These are phyloP conservation scores for Pestalotiopsis sp. DNA, from an alignment of 2,329 filamentous ascomycete species.

Conservation along the genomic window DNA sequence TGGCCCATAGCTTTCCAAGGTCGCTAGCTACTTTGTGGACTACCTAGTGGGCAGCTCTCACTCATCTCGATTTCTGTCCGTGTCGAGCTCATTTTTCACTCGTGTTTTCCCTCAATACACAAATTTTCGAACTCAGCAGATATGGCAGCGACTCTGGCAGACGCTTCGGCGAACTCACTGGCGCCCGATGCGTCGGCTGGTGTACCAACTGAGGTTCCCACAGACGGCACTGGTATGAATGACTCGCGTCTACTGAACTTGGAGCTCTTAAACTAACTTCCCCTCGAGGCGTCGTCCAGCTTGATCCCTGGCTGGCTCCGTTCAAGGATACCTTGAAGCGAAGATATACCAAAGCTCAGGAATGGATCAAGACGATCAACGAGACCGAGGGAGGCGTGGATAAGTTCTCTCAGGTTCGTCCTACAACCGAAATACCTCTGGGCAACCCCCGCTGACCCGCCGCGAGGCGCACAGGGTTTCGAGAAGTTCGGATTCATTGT, in stretches of 20 bases:
- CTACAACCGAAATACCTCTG: background rate
- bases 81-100: background rate
- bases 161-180: conserved; percentile 48
- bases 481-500: conserved; percentile 88
- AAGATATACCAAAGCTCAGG: conserved; percentile 76
- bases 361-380: conserved; percentile 85
- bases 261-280: conserved; percentile 16
- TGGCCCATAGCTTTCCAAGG: conserved; percentile 3
- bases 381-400: conserved; percentile 85
- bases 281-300: conserved; percentile 72
- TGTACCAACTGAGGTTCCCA: conserved; percentile 55
- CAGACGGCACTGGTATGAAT: conserved; percentile 70
- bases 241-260: background rate
- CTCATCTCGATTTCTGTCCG: background rate
- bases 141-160: conserved; percentile 24
- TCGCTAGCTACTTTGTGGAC: background rate
- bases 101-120: background rate
- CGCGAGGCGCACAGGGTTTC: conserved; percentile 61
- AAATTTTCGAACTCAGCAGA: background rate
- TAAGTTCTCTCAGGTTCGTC: conserved; percentile 79
- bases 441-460: background rate
- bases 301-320: conserved; percentile 88
- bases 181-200: conserved; percentile 36
- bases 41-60: conserved; percentile 5
- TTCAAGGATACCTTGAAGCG: conserved; percentile 77